phyloP scores from a whole-genome alignment of 2,329 filamentous ascomycete genomes.

The Aspergillus transmontanensis region DNA sequence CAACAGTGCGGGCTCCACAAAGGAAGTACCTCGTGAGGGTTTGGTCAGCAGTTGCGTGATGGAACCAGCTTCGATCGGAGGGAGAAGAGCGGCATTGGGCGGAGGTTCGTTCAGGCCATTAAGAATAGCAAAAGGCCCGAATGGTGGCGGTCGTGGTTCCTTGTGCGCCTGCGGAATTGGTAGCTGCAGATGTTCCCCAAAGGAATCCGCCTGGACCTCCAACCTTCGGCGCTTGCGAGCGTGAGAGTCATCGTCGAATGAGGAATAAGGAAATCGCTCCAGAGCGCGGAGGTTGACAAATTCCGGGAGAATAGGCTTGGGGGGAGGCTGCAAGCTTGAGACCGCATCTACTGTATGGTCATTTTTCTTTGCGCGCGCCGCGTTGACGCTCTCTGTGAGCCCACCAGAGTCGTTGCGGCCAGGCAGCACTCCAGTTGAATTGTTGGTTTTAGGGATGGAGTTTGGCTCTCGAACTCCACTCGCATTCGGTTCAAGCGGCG shows the following conservation, averaged over 20 bases:
- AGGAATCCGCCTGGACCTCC: conserved; percentile 43
- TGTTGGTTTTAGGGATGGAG: conserved; percentile 29
- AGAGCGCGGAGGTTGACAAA: conserved; percentile 52
- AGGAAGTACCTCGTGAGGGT: conserved; percentile 31
- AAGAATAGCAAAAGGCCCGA: conserved; percentile 52
- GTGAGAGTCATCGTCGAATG: conserved; percentile 41
- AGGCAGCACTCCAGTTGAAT: conserved; percentile 33
- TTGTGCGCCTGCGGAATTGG: conserved; percentile 52
- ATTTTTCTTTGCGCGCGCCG: conserved; percentile 38
- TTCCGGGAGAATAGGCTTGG: conserved; percentile 46
- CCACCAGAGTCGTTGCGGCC: conserved; percentile 39
- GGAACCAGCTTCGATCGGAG: conserved; percentile 59
- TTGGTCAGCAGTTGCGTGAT: conserved; percentile 41
- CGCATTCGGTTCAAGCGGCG: conserved; percentile 49
- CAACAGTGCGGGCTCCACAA: conserved; percentile 25
- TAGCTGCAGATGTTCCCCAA: conserved; percentile 49
- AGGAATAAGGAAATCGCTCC: conserved; percentile 47
- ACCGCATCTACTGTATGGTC: conserved; percentile 34
- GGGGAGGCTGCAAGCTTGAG: conserved; percentile 39
- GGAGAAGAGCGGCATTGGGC: conserved; percentile 62
- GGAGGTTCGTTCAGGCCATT: conserved; percentile 67
- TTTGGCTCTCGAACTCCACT: conserved; percentile 35
- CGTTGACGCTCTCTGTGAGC: conserved; percentile 38
- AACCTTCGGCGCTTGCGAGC: conserved; percentile 48
- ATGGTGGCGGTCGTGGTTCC: conserved; percentile 46